phyloP scores from a whole-genome alignment of 2,329 filamentous ascomycete genomes.

The Stachybotrys chartarum region DNA sequence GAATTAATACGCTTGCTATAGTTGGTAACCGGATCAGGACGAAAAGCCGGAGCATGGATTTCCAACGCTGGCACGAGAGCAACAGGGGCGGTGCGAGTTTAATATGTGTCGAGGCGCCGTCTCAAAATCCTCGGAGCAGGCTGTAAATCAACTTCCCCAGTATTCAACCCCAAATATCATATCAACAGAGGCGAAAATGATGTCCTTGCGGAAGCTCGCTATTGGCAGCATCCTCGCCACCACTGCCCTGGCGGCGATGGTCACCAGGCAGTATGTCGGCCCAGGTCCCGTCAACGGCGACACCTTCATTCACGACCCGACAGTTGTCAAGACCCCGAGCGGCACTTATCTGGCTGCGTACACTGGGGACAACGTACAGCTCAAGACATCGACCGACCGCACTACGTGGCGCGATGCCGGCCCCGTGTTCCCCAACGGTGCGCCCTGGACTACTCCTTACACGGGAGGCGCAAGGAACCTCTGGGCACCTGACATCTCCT shows the following conservation, averaged over 20 bases:
- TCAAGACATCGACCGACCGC: slow-evolving; percentile 24
- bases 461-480: slow-evolving; percentile 21
- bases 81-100: neutral
- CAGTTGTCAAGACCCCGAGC: slow-evolving; percentile 18
- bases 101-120: neutral
- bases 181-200: slow-evolving; percentile 1
- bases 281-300: slow-evolving; percentile 17
- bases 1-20: neutral
- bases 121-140: neutral
- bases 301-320: slow-evolving; percentile 19
- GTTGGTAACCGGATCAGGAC: neutral
- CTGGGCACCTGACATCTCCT: slow-evolving; percentile 48
- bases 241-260: slow-evolving; percentile 6
- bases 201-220: slow-evolving; percentile 11
- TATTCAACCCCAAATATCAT: neutral
- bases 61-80: neutral
- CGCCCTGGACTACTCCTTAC: slow-evolving; percentile 21
- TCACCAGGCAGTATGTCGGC: slow-evolving; percentile 6
- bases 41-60: neutral
- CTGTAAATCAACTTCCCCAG: neutral
- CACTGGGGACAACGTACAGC: slow-evolving; percentile 17
- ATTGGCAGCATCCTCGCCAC: slow-evolving; percentile 14
- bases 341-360: slow-evolving; percentile 18
- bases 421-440: slow-evolving; percentile 20
- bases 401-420: slow-evolving; percentile 21